Evolutionary conservation across 768 basidiomycete genomes (phyloP).

Genomic region (Guyanaporus albipodus): DNA sequence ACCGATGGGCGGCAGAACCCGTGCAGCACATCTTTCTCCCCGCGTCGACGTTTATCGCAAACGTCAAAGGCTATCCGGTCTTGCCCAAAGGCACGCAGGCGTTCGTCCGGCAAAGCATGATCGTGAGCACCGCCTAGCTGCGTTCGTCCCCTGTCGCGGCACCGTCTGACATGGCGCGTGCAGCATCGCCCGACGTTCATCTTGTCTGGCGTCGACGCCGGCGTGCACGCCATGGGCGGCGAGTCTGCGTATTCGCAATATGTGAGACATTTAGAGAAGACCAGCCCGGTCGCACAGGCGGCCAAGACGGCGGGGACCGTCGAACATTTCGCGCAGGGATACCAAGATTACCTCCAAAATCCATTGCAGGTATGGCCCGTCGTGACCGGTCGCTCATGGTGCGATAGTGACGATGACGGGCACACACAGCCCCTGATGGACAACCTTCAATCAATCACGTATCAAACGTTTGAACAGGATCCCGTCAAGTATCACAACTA

Average conservation of each 20-base stretch:
- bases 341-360: conserved; percentile 93
- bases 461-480: conserved; percentile 97
- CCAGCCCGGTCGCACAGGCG: conserved; percentile 64
- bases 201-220: conserved; percentile 61
- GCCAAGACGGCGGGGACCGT: conserved; percentile 67
- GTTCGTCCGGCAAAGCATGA: conserved; percentile 88
- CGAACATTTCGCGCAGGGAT: conserved; percentile 87
- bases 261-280: conserved; percentile 75
- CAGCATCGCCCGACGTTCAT: conserved; percentile 87
- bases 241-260: conserved; percentile 90
- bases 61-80: conserved; percentile 95
- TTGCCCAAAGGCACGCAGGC: conserved; percentile 89
- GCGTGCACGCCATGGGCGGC: conserved; percentile 75
- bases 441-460: conserved; percentile 91
- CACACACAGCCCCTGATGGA: conserved; percentile 85
- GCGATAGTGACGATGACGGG: conserved; percentile 8
- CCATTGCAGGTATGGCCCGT: conserved; percentile 72
- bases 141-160: conserved; percentile 12
- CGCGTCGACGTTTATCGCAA: conserved; percentile 88
- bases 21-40: conserved; percentile 88
- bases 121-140: conserved; percentile 57
- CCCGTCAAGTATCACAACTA: conserved; percentile 95
- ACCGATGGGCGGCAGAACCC: conserved; percentile 91
- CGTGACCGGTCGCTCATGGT: neutral
- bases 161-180: conserved; percentile 17